Conservation (phyloP, 805 yeast genomes). For the Citeromyces nyonsensis region DNA sequence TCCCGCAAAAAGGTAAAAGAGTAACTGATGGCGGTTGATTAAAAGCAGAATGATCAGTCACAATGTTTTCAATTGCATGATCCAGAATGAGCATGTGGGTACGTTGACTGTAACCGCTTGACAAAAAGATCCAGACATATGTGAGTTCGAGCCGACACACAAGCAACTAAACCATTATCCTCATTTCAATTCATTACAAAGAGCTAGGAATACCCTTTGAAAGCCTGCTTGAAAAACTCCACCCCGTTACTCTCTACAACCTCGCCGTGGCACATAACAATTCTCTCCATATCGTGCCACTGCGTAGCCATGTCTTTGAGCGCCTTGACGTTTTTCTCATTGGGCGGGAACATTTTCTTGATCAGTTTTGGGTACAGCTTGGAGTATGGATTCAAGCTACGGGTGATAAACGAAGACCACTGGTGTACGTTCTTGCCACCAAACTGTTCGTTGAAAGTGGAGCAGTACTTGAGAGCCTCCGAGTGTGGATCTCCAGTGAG, state of each 20-base stretch:
- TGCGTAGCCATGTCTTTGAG: slow-evolving; percentile 14
- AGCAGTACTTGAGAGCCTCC: slow-evolving; percentile 28
- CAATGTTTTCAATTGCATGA: no score
- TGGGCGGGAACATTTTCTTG: slow-evolving; percentile 10
- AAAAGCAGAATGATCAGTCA: no score
- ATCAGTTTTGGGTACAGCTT: slow-evolving; percentile 16
- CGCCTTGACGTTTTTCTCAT: slow-evolving; percentile 4
- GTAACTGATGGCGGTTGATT: no score
- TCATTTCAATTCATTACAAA: no score
- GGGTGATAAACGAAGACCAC: slow-evolving; percentile 17
- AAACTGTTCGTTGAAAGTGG: slow-evolving; percentile 26
- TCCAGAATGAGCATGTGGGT: no score
- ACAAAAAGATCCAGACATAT: no score
- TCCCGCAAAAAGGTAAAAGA: no score
- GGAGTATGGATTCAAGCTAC: slow-evolving; percentile 24
- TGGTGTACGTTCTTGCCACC: slow-evolving; percentile 8
- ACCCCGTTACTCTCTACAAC: slow-evolving; percentile 25
- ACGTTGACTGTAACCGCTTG: no score
- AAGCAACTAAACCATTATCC: no score
- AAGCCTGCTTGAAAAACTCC: slow-evolving; percentile 6
- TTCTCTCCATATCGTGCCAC: slow-evolving; percentile 28
- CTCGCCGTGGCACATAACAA: slow-evolving; percentile 48
- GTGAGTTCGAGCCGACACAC: no score
- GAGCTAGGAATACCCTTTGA: slow-evolving; percentile 1
- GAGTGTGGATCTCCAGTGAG: slow-evolving; percentile 8